Conservation (phyloP, 805 yeast species). For the Spathaspora boniae region DNA sequence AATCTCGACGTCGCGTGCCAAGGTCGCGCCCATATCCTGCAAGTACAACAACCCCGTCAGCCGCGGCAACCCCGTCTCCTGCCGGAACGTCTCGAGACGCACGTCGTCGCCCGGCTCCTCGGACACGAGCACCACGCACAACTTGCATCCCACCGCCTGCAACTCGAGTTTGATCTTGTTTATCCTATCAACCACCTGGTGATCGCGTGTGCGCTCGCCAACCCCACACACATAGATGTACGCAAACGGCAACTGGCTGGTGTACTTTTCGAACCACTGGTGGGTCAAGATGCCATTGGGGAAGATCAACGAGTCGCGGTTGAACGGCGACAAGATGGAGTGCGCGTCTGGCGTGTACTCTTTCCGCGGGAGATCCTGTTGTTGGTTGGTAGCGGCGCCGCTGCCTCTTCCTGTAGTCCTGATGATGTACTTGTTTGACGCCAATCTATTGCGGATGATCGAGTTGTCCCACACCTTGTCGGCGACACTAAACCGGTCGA, state of each 20-base stretch:
- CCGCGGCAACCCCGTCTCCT: slow-evolving; percentile 26
- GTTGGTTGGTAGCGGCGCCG: too few species aligned
- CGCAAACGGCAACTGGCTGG: slow-evolving; percentile 29
- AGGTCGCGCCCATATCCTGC: slow-evolving; percentile 8
- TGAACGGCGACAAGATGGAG: slow-evolving; percentile 36
- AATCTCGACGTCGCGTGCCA: slow-evolving; percentile 28
- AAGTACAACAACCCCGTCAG: slow-evolving; percentile 28
- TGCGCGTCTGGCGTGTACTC: slow-evolving; percentile 14
- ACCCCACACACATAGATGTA: slow-evolving; percentile 19
- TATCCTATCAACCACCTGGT: slow-evolving; percentile 13
- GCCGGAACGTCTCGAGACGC: slow-evolving; percentile 23
- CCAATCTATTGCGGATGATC: slow-evolving; percentile 33
- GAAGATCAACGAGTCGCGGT: slow-evolving; percentile 23
- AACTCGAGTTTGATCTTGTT: slow-evolving; percentile 10
- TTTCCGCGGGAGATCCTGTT: slow-evolving; percentile 6
- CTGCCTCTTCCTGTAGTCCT: too few species aligned
- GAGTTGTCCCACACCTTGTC: slow-evolving; percentile 35
- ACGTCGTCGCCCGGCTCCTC: slow-evolving; percentile 14
- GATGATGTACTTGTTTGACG: slow-evolving; percentile 28
- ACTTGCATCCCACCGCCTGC: slow-evolving; percentile 10
- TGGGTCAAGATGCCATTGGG: slow-evolving; percentile 29
- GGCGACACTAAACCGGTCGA: slow-evolving; percentile 17
- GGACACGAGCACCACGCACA: slow-evolving; percentile 12
- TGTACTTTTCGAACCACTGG: slow-evolving; percentile 36
- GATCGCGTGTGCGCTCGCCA: slow-evolving; percentile 12